These are phyloP conservation scores for Capsella bursapastoris DNA, from an alignment of 345 rosid genomes.

Conservation along the genomic window DNA sequence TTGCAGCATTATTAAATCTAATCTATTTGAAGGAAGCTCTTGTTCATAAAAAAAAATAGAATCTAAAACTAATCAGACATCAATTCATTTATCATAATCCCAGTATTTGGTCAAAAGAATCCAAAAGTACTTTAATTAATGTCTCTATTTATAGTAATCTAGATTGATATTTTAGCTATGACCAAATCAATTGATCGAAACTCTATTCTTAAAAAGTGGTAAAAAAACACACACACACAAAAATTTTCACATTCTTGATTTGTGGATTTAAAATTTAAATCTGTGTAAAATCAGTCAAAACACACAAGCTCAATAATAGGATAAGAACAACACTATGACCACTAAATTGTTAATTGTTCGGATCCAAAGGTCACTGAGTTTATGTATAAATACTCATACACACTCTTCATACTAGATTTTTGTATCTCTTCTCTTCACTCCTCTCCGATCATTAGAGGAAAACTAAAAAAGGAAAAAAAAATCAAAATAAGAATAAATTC, in stretches of 20 bases:
- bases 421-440: background rate
- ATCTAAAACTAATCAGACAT: background rate
- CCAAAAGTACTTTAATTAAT: background rate
- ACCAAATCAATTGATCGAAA: background rate
- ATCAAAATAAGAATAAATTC: constrained; percentile 19
- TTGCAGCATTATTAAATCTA: background rate
- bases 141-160: background rate
- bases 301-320: background rate
- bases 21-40: background rate
- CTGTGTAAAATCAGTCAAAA: background rate
- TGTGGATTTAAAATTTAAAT: background rate
- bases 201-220: background rate
- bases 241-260: background rate
- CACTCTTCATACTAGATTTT: constrained; percentile 11
- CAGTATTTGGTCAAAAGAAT: background rate
- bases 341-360: background rate
- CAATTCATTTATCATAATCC: background rate
- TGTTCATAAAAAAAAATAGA: background rate
- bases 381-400: constrained; percentile 28
- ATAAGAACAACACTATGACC: background rate
- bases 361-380: background rate
- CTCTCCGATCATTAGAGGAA: background rate
- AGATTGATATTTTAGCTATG: background rate
- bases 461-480: constrained; percentile 33
- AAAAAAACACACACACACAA: background rate